Evolutionary conservation across 2,329 filamentous ascomycete species (phyloP), one percentile per base, ranked within the genome.

Genomic region (Aspergillus arachidicola): DNA sequence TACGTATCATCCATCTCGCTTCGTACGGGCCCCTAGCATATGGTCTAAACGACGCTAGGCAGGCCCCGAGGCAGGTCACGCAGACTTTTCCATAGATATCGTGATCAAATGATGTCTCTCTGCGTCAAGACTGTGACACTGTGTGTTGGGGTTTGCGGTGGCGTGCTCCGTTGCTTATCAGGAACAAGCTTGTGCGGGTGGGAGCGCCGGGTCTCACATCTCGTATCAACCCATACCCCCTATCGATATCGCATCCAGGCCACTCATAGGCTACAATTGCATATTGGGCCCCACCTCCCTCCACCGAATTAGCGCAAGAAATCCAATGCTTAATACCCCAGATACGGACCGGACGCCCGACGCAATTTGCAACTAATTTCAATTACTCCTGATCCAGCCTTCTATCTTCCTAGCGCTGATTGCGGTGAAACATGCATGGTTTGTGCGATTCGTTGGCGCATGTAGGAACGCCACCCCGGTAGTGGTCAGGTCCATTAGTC

Each of bases 171-270:
- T n/a, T 51, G 61, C 64, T 63, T 65, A 65, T 65, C 61, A 55
- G 57, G 26, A 60, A 63, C 64, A 65, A 65, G 61, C 64, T 57
- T 65, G 63, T 23, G 41, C 41, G 38, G 38, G 30, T 41, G 55
- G 43, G n/a, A 51, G 28, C 7, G 46, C 26, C 54, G 38, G 23
- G 21, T 21, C 23, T 41, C 11, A 21, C 10, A 21, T 12, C 54
- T 16, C 38, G 36, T 34, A 51, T 41, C 59, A 28, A 30, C 23
- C 26, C 23, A 50, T 50, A n/a, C 16, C 23, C 14, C 16, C 21
- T 43, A 50, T 61, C 11, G 45, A 16, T 26, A 48, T 48, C 43
- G 43, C 23, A 28, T 19, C 23, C 2, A 7, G 16, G 48, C 48
- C 48, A 51, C 28, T 32, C 48, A 51, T 6, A n/a, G 28, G 19